A percentile compares a stretch with the other conserved stretches of the same genome.
Evolutionary conservation across 169 alveolate species (phyloP).

Genomic region (Eimeria acervulina): DNA sequence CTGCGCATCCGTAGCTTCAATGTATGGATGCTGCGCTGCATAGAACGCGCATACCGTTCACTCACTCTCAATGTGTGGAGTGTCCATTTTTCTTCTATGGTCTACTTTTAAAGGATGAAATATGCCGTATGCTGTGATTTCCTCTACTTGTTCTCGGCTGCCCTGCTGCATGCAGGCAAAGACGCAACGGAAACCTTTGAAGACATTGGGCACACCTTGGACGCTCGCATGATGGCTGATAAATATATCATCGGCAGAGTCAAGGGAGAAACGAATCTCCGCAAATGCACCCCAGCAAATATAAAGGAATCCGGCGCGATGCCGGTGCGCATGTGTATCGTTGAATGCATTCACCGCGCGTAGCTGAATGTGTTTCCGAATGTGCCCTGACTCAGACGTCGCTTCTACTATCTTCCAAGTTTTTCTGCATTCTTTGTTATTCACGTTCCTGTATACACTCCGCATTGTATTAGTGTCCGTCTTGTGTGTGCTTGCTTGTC

Average conservation of each 20-base stretch:
- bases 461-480: background rate
- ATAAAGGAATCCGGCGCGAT: slow-evolving; percentile 86
- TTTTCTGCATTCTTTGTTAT: background rate
- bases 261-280: slow-evolving; percentile 62
- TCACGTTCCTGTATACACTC: background rate
- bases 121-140: background rate
- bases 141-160: background rate
- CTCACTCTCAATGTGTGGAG: too few relatives aligned
- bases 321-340: background rate
- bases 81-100: background rate
- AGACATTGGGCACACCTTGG: slow-evolving; percentile 77
- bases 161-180: slow-evolving; percentile 30
- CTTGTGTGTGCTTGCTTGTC: background rate
- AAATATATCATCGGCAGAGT: slow-evolving; percentile 78
- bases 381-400: background rate
- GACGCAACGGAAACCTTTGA: slow-evolving; percentile 83
- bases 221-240: slow-evolving; percentile 79
- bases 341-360: background rate
- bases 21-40: background rate
- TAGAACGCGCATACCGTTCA: background rate
- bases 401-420: background rate
- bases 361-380: background rate
- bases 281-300: slow-evolving; percentile 7
- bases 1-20: background rate
- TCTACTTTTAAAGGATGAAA: background rate